Base-by-base conservation (phyloP, 1,284 basidiomycete species). In the Ganoderma lucidum region DNA sequence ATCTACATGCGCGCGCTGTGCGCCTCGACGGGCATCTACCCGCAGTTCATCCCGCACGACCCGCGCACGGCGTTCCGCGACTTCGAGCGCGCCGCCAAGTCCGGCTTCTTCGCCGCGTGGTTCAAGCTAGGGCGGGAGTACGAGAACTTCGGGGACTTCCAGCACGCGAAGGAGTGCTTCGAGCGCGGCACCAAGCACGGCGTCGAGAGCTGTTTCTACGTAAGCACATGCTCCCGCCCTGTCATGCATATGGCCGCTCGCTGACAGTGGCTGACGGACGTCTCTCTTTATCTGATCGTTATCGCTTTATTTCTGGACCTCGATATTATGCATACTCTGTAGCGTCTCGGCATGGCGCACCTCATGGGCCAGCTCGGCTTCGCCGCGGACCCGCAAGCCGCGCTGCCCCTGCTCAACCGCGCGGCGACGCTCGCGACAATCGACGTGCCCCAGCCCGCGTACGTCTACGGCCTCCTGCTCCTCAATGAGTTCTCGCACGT, bases 291-390 rank as follows among this genome's bases (percentile, higher is more conserved):
- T 32, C 15, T 56, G 30, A 32, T 30, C 28, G 3, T 15, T 15
- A 19, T 56, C 30, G 14, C 1, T 35, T 6, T 19, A 35, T 12
- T 32, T 35, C 45, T 48, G 45, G 19, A 48, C 45, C 12, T 28
- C 28, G 23, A 23, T 23, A 23, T 23, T 23, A 67, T 64, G 67
- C 70, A 79, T 9, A 0, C 88, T 37, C 55, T 64, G 23, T 76
- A 96, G 92, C 90, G 96, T 1, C 87, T 97, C 83, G 96, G 95
- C 1, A 97, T 98, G 92, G 96, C 95, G 0, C 85, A 96, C 77
- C 83, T 98, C 14, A 87, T 97, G 71, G 96, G 95, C 32, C 96
- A 98, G 78, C 90, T 98, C 37, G 87, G 87, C 6, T 81, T 95
- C 2, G 80, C 86, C 0, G 76, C 85, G 12, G 86, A 89, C 65